Conservation (phyloP, 2,329 filamentous ascomycete genomes). For the Scytalidium sp. region DNA sequence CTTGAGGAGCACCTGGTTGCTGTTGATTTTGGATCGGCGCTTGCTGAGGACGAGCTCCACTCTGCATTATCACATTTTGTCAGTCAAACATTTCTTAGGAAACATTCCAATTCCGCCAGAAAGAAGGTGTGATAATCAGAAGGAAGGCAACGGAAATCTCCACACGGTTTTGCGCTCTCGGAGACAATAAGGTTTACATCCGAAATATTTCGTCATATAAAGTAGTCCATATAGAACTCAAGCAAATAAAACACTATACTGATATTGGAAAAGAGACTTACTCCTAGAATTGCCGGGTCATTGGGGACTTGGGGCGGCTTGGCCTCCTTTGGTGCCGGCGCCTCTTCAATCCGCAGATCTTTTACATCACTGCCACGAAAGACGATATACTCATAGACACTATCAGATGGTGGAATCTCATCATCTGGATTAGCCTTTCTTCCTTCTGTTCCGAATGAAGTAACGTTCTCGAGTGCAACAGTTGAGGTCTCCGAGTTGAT, state of each 20-base stretch:
- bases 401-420: slow-evolving; percentile 79
- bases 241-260: slow-evolving; percentile 5
- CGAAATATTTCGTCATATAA: slow-evolving; percentile 90
- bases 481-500: slow-evolving; percentile 98
- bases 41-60: slow-evolving; percentile 32
- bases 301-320: slow-evolving; percentile 78
- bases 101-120: neutral
- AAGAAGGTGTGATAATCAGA: slow-evolving; percentile 63
- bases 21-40: slow-evolving; percentile 2
- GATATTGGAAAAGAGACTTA: slow-evolving; percentile 56
- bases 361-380: slow-evolving; percentile 99
- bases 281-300: slow-evolving; percentile 94
- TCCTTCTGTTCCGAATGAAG: slow-evolving; percentile 91
- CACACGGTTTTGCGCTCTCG: slow-evolving; percentile 94
- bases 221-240: slow-evolving; percentile 16
- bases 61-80: slow-evolving; percentile 37
- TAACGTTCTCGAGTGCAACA: slow-evolving; percentile 94
- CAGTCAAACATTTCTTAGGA: slow-evolving; percentile 12
- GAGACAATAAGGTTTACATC: slow-evolving; percentile 91
- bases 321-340: slow-evolving; percentile 69
- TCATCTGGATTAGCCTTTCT: slow-evolving; percentile 75
- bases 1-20: slow-evolving; percentile 10
- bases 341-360: slow-evolving; percentile 89
- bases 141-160: slow-evolving; percentile 99
- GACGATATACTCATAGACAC: slow-evolving; percentile 97